These are phyloP conservation scores for Coemansia umbellata DNA, from an alignment of 192 early-diverging fungal species.

Conservation along the genomic window DNA sequence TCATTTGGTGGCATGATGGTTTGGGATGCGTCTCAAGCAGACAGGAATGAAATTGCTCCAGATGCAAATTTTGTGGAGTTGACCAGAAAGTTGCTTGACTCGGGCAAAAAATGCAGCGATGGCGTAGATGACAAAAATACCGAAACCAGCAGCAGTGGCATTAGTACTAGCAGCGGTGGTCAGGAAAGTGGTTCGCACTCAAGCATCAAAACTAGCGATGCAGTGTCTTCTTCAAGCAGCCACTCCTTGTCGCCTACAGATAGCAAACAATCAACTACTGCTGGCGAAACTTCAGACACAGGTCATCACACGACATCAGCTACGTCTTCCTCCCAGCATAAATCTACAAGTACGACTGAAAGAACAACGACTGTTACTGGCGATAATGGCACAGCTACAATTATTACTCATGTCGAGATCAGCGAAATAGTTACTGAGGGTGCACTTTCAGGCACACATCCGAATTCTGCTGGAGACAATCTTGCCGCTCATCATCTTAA, in stretches of 20 bases:
- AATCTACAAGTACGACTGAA: not conserved
- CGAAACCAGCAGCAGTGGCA: not conserved
- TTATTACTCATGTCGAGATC: constrained; percentile 8
- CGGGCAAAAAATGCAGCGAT: constrained; percentile 31
- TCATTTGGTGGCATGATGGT: constrained; percentile 70
- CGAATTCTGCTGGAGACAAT: not conserved
- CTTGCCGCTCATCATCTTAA: constrained; percentile 10
- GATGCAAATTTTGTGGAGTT: constrained; percentile 20
- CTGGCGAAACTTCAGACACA: not conserved
- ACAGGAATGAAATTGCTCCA: constrained; percentile 32
- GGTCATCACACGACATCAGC: too few relatives aligned
- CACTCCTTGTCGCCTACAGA: not conserved
- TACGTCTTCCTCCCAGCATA: too few relatives aligned
- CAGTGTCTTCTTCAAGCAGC: not conserved
- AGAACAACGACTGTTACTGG: constrained; percentile 6
- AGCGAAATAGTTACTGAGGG: constrained; percentile 10
- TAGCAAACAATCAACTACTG: not conserved
- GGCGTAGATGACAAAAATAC: constrained; percentile 8
- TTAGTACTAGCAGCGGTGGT: not conserved
- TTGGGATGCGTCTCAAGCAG: constrained; percentile 71
- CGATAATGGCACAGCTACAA: constrained; percentile 3
- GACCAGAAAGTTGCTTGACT: constrained; percentile 27
- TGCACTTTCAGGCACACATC: too few relatives aligned
- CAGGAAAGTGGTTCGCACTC: not conserved
- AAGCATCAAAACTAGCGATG: not conserved